Base-by-base conservation (phyloP, 257 asterid species). In the Solanum chilense region DNA sequence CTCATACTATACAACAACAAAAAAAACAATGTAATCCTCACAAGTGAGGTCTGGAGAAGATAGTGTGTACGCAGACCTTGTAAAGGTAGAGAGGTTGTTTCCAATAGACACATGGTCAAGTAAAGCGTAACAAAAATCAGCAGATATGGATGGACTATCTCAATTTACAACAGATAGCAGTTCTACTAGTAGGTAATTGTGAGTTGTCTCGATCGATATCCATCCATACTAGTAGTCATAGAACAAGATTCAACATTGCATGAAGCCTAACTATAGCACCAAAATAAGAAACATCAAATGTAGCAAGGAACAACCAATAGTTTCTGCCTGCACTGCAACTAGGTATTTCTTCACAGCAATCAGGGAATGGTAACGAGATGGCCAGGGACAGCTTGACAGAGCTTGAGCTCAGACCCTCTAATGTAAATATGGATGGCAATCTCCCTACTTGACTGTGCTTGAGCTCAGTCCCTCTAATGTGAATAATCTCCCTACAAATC, bases 141-240 rank as follows among this genome's bases (percentile, higher is more conserved):
- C 31, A 62, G 29, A 62, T 85, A 90, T 91, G 92, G 89, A 81
- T 13, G 90, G 82, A 82, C 52, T 62, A 39, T 84, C 69, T 18
- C 37, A 47, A 10, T 25, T 27, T 83, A 83, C 66, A 42, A 47
- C 87, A 77, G 91, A 90, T 45, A 10, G 27, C 90, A 15, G 97
- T 93, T 77, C 92, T 12, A 64, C 71, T 0, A 25, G 18, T 64
- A n/a, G 71, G 71, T 64, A 25, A 25, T 64, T 2, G 35, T 64
- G 71, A 0, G 71, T 25, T 64, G 2, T 64, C 71, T 25, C 2
- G 18, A n/a, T n/a, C 2, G 18, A 25, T 5, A 64, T 64, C 73
- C 9, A 25, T 25, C 9, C 18, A 5, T 25, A 64, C 18, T 2
- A 64, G 4, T 25, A 12, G 35, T 12, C 35, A 3, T 11, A 62